Percentiles rank a stretch among this genome's conserved stretches.
Conservation (phyloP, 2,329 filamentous ascomycete species). For the Epicoccum sorghinum region DNA sequence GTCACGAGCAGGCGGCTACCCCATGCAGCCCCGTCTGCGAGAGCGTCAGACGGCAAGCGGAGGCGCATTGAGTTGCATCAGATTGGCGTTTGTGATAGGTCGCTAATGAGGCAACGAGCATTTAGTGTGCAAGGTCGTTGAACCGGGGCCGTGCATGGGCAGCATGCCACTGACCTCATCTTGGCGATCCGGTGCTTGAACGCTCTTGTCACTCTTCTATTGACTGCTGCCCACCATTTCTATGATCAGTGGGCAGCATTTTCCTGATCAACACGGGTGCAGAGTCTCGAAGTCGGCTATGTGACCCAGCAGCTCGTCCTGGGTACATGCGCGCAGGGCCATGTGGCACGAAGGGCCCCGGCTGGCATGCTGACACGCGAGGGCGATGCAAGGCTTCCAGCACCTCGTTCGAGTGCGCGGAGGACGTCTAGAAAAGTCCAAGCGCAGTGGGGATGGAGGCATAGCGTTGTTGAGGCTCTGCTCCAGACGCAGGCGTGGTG, state of each 20-base stretch:
- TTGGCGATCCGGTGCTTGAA: slow-evolving; percentile 12
- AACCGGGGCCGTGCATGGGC: slow-evolving; percentile 1
- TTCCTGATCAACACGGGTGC: neutral
- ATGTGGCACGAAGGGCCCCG: neutral
- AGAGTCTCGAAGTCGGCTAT: too few relatives aligned
- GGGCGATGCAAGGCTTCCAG: slow-evolving; percentile 7
- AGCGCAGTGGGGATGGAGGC: slow-evolving; percentile 1
- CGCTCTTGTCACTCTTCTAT: slow-evolving; percentile 5
- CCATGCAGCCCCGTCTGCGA: slow-evolving; percentile 8
- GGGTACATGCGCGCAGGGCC: too few relatives aligned
- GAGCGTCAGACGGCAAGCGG: slow-evolving; percentile 9
- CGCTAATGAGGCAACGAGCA: slow-evolving; percentile 6
- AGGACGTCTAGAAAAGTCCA: slow-evolving; percentile 5
- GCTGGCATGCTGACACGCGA: slow-evolving; percentile 8
- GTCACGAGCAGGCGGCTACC: slow-evolving; percentile 3
- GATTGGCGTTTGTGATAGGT: slow-evolving; percentile 10
- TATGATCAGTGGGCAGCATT: too few relatives aligned
- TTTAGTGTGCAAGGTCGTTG: slow-evolving; percentile 15
- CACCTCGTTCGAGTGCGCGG: slow-evolving; percentile 4
- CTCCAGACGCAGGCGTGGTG: slow-evolving; percentile 6
- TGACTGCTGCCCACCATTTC: too few relatives aligned
- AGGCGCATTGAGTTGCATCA: slow-evolving; percentile 2
- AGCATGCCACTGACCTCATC: slow-evolving; percentile 15
- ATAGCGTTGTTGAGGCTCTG: slow-evolving; percentile 18
- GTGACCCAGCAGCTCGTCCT: too few relatives aligned